These are phyloP conservation scores for Phytophthora quininea DNA, from an alignment of 352 stramenopile species.

Conservation along the genomic window DNA sequence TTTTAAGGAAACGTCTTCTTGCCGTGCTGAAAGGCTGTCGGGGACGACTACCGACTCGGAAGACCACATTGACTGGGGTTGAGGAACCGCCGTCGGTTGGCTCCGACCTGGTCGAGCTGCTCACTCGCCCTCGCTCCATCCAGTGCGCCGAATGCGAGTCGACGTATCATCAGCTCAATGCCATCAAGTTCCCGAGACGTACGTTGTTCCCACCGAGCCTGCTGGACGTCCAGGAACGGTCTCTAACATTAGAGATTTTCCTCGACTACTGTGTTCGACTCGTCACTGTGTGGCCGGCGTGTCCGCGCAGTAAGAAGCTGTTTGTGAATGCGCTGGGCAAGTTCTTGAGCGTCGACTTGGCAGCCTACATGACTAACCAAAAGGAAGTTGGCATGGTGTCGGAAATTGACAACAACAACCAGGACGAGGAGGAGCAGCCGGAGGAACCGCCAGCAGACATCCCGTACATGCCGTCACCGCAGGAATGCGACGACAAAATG, in stretches of 20 bases:
- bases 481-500: slow-evolving; percentile 19
- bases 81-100: slow-evolving; percentile 22
- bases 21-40: slow-evolving; percentile 52
- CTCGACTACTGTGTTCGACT: slow-evolving; percentile 45
- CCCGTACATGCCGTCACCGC: slow-evolving; percentile 20
- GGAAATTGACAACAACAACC: slow-evolving; percentile 17
- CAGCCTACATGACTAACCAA: slow-evolving; percentile 17
- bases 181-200: slow-evolving; percentile 57
- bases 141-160: slow-evolving; percentile 48
- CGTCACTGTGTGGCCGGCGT: slow-evolving; percentile 52
- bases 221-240: slow-evolving; percentile 53
- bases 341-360: slow-evolving; percentile 65
- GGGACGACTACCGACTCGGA: slow-evolving; percentile 19
- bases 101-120: slow-evolving; percentile 31
- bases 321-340: slow-evolving; percentile 48
- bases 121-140: slow-evolving; percentile 26
- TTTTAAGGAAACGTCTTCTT: slow-evolving; percentile 57
- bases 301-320: slow-evolving; percentile 50
- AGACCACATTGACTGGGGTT: slow-evolving; percentile 18
- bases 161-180: slow-evolving; percentile 43
- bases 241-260: slow-evolving; percentile 58
- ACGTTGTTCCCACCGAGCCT: slow-evolving; percentile 50
- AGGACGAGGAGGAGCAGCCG: slow-evolving; percentile 13
- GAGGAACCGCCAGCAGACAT: slow-evolving; percentile 24
- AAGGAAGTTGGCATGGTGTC: slow-evolving; percentile 22